These are phyloP conservation scores for Pseudisothecium myosuroides DNA, from an alignment of 225 moss, liverwort and hornwort species.

Conservation along the genomic window DNA sequence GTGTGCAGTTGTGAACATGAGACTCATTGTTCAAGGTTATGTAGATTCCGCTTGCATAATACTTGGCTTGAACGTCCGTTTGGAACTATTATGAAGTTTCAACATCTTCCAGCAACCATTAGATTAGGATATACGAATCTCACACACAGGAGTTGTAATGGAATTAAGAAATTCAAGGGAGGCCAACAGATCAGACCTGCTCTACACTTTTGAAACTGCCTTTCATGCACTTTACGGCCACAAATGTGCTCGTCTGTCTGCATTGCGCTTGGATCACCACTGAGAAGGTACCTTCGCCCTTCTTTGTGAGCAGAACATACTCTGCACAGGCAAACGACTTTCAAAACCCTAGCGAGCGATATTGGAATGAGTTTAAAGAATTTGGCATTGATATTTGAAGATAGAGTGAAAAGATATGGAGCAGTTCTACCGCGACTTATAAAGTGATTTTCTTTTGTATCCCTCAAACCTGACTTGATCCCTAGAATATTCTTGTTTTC, in stretches of 20 bases:
- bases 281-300: constrained; percentile 85
- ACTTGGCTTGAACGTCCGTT: not conserved
- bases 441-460: not conserved
- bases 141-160: not conserved
- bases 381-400: not conserved
- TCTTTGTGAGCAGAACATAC: constrained; percentile 69
- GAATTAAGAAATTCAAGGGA: not conserved
- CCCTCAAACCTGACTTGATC: not conserved
- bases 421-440: not conserved
- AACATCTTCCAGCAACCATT: not conserved
- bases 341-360: not conserved
- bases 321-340: constrained; percentile 18
- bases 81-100: not conserved
- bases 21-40: not conserved
- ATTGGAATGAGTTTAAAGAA: not conserved
- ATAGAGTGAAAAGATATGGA: too few relatives aligned
- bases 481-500: not conserved
- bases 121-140: not conserved
- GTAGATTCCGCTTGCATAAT: not conserved
- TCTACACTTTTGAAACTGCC: constrained; percentile 61
- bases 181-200: constrained; percentile 23
- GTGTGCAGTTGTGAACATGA: not conserved
- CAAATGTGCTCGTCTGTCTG: constrained; percentile 57
- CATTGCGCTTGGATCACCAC: constrained; percentile 88
- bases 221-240: constrained; percentile 83